Percentiles rank a stretch among this genome's conserved stretches.
phyloP scores from a whole-genome alignment of 169 alveolate genomes.

The Eimeria praecox region DNA sequence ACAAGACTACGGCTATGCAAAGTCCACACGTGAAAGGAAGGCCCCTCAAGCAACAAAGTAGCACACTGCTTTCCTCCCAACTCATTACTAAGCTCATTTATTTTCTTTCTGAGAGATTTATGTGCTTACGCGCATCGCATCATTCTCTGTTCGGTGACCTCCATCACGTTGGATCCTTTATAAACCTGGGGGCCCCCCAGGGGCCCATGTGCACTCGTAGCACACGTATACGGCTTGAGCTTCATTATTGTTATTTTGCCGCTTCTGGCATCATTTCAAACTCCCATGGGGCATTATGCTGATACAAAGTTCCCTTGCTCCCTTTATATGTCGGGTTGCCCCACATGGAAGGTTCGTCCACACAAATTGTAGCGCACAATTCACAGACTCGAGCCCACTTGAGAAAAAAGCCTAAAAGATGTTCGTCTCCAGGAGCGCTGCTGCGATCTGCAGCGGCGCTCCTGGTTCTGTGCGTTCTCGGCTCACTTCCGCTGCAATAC shows the following conservation, averaged over 20 bases:
- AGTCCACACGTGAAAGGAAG: not conserved
- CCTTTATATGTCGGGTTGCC: not conserved
- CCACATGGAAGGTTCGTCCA: not conserved
- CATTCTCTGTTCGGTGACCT: no score
- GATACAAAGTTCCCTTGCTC: not conserved
- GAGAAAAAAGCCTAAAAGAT: not conserved
- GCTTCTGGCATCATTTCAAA: not conserved
- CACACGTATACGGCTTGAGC: not conserved
- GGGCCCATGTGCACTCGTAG: not conserved
- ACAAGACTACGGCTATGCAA: no score
- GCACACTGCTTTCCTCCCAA: not conserved
- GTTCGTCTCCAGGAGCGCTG: slow-evolving; percentile 17
- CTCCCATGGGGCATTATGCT: not conserved
- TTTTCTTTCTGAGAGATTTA: no score
- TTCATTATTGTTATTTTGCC: not conserved
- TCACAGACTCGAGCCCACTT: not conserved
- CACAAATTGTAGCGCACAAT: not conserved
- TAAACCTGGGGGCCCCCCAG: not conserved
- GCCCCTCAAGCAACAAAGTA: not conserved
- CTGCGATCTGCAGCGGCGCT: slow-evolving; percentile 14
- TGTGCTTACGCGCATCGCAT: no score
- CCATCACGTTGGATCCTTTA: not conserved
- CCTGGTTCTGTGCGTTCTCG: not conserved
- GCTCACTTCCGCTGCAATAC: not conserved
- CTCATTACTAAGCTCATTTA: no score